Evolutionary conservation across 768 basidiomycete species (phyloP), one percentile per base, ranked within the genome.

Genomic region (Russula lepida): DNA sequence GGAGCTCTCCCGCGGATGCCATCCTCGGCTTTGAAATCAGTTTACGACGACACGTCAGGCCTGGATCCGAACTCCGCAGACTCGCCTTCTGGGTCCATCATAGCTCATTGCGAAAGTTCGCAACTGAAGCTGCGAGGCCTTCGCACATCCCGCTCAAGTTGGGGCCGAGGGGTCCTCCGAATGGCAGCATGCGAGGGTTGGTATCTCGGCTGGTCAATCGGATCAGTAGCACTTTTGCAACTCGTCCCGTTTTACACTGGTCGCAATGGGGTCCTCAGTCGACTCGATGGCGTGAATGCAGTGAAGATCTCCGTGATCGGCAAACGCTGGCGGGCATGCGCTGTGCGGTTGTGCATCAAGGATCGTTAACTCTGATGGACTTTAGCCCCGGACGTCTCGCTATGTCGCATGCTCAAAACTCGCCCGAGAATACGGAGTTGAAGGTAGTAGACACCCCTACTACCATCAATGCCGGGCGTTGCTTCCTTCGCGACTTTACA

Each of bases 81-180:
- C 52, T 62, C 9, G 56, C 61, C 27, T 62, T 62, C 25, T 62
- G 61, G 61, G 39, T 58, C 33, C 56, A 58, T 46, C 61, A 47
- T 7, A 58, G 46, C 37, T 19, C 30, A 4, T 17, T 58, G 19
- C 39, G 56, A 56, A 53, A 33, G 25, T 54, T 53, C 43, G 61
- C 61, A 2, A 30, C 52, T 19, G 44, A 33, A 52, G 52, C 56
- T 4, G 11, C 33, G 19, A 48, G 21, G 37, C 15, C 11, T 35
- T 19, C 46, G 13, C 56, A 46, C 28, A 9, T 21, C 13, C 3
- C 37, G 5, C 35, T 35, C 35, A 37, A 37, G 15, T 15, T 8
- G 17, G 19, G n/a, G 17, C 19, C 33, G 15, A 58, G n/a, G 37
- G 25, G 17, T n/a, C 23, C 21, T 9, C 23, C 21, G 43, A 44